Evolutionary conservation across 1,139 yeast genomes (phyloP).

Genomic region (Diutina neorugosa): DNA sequence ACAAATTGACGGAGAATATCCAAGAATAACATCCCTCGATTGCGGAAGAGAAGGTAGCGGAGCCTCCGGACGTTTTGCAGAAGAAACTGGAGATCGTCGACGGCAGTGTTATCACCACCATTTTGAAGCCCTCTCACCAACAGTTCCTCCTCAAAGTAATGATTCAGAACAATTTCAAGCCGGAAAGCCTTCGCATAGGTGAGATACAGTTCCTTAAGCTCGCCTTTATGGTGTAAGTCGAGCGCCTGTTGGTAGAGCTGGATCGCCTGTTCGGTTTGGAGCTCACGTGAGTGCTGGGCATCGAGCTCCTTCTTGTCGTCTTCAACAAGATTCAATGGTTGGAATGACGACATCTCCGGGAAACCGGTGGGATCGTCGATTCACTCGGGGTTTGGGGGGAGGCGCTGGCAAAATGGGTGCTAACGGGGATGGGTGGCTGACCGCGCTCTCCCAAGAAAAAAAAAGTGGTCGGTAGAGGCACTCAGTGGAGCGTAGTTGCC

Average conservation of each 20-base stretch:
- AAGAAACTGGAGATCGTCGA: conserved; percentile 32
- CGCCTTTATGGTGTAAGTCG: conserved; percentile 37
- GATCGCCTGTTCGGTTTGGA: conserved; percentile 78
- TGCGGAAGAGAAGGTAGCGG: conserved; percentile 68
- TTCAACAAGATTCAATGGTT: conserved; percentile 67
- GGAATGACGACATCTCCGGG: conserved; percentile 63
- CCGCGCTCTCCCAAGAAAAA: background rate
- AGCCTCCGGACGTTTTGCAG: conserved; percentile 67
- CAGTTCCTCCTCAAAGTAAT: conserved; percentile 30
- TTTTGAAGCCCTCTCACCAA: conserved; percentile 29
- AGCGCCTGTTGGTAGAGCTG: conserved; percentile 65
- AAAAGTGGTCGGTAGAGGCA: background rate
- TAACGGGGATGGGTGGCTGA: background rate
- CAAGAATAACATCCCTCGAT: conserved; percentile 64
- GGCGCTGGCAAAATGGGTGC: background rate
- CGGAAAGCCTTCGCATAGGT: conserved; percentile 53
- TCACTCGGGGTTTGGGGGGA: background rate
- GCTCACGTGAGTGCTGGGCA: conserved; percentile 85
- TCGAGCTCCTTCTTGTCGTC: conserved; percentile 50
- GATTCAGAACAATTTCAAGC: conserved; percentile 51
- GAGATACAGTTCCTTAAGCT: conserved; percentile 37
- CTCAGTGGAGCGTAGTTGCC: background rate
- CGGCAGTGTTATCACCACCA: conserved; percentile 18
- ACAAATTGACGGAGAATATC: conserved; percentile 22
- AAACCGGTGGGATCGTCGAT: no score